These are phyloP conservation scores for Grammothele lineata DNA, from an alignment of 768 basidiomycete genomes.

Conservation along the genomic window DNA sequence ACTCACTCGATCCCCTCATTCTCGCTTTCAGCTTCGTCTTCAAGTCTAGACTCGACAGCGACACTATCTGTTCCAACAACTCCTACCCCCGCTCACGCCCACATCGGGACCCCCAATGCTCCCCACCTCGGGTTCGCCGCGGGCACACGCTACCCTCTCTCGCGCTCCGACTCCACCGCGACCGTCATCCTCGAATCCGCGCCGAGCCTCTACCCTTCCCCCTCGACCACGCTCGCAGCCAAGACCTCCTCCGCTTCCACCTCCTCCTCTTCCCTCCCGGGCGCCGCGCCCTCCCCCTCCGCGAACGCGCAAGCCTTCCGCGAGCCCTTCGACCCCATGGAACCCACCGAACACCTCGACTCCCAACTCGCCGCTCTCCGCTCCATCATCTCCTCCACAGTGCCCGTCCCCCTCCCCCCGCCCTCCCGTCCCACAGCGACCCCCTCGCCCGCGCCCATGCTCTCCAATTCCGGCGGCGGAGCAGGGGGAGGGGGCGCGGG, in stretches of 20 bases:
- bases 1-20: not conserved
- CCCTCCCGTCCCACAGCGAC: not conserved
- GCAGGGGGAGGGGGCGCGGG: not conserved
- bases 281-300: not conserved
- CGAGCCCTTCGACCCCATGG: constrained; percentile 16
- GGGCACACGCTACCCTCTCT: constrained; percentile 10
- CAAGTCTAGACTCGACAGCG: constrained; percentile 3
- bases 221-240: not conserved
- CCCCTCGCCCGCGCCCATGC: not conserved
- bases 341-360: constrained; percentile 16
- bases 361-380: constrained; percentile 15
- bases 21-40: not conserved
- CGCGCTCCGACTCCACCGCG: constrained; percentile 12
- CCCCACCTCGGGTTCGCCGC: constrained; percentile 5
- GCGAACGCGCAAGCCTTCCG: not conserved
- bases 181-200: constrained; percentile 9
- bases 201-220: not conserved
- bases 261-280: too few species aligned
- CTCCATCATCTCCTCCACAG: constrained; percentile 8
- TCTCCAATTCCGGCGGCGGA: not conserved
- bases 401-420: constrained; percentile 8
- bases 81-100: not conserved
- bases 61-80: constrained; percentile 5
- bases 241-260: not conserved
- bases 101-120: constrained; percentile 4